These are phyloP conservation scores for Ogataea dorogensis DNA, from an alignment of 805 yeast genomes.

Conservation along the genomic window DNA sequence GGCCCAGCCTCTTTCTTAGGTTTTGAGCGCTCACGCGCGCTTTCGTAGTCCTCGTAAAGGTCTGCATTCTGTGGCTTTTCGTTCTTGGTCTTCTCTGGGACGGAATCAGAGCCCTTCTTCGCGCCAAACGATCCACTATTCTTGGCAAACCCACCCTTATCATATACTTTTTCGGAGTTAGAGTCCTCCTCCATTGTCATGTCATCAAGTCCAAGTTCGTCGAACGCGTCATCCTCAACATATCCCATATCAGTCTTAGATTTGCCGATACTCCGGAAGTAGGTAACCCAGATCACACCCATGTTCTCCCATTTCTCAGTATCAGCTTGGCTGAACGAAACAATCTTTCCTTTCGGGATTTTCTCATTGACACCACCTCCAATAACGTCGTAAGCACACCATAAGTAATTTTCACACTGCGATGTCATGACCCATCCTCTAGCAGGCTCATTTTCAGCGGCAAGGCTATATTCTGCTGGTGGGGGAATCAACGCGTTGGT, in stretches of 20 bases:
- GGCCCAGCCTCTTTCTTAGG: conserved; percentile 1
- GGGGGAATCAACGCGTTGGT: conserved; percentile 53
- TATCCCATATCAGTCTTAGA: conserved; percentile 8
- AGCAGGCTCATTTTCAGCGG: conserved; percentile 42
- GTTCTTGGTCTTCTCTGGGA: background rate
- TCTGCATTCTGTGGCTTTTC: background rate
- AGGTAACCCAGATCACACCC: conserved; percentile 55
- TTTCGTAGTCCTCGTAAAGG: too few species aligned
- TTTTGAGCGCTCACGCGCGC: too few species aligned
- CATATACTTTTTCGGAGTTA: conserved; percentile 1
- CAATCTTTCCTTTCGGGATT: conserved; percentile 44
- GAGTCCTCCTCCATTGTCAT: conserved; percentile 14
- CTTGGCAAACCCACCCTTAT: conserved; percentile 27
- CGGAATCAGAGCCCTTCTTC: background rate
- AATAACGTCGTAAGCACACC: conserved; percentile 60
- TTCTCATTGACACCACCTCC: conserved; percentile 46
- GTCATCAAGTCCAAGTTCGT: conserved; percentile 2
- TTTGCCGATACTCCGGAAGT: conserved; percentile 26
- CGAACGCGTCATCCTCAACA: conserved; percentile 1
- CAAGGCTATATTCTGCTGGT: conserved; percentile 37
- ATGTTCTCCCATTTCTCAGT: conserved; percentile 39
- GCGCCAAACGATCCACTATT: conserved; percentile 16
- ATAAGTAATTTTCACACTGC: conserved; percentile 54
- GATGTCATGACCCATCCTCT: conserved; percentile 55
- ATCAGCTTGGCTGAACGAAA: conserved; percentile 35